Evolutionary conservation across 495 filamentous ascomycete species (phyloP), one percentile per base, ranked within the genome.

Genomic region (Tirmania nivea): DNA sequence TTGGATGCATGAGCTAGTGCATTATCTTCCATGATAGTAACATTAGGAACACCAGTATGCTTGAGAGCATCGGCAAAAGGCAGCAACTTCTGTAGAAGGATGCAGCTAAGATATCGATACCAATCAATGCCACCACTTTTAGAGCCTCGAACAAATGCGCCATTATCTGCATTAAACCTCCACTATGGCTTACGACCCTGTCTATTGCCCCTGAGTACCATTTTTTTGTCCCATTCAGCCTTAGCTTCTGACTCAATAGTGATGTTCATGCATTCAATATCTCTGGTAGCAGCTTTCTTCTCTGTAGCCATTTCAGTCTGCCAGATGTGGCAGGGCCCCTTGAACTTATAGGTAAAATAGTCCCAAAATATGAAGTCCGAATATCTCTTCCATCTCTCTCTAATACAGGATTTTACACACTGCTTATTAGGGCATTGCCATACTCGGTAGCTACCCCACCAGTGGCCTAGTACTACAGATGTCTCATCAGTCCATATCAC

Each of bases 331-430:
- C 51, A 69, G 48, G 59, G 62, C 0, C 67, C 62, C 52, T 70
- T 69, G 10, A 49, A 10, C 61, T 70, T 54, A 25, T 67, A 68
- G 0, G 52, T 54, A 60, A 69, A 71, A 57, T 34, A 62, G 9
- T 57, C 60, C 59, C 50, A 71, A 55, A 68, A 71, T 54, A 68
- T 66, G 54, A 70, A 71, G 54, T 69, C 54, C 6, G 53, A 60
- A 48, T 52, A 59, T 8, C 5, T 25, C 56, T 67, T 67, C 57
- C 36, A 71, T n/a, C 61, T 55, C 16, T 57, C 42, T 0, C 55
- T 39, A 54, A 67, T 64, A 14, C 12, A 14, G 39, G 12, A 14
- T 45, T 17, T 12, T 14, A 45, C 12, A 45, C 1, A 45, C 1
- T 12, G 12, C 39, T 45, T 7, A 45, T 45, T 45, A 3, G 39